A percentile compares a stretch with the other conserved stretches of the same genome.
phyloP scores from a whole-genome alignment of 345 rosid species.

The Rhizophora apiculata region DNA sequence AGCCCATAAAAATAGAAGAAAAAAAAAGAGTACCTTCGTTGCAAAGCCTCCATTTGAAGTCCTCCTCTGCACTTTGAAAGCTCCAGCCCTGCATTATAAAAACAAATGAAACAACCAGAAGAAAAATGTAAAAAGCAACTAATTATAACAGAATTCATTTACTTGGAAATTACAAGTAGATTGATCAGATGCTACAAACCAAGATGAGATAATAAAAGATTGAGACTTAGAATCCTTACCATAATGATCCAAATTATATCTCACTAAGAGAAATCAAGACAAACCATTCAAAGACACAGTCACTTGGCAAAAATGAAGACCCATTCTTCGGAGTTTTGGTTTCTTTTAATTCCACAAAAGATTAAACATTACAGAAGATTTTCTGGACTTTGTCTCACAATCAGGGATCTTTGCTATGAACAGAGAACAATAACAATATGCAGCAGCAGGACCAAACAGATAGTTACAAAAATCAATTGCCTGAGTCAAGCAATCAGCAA shows the following conservation, averaged over 20 bases:
- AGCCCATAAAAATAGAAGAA: not conserved
- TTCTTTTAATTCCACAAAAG: slow-evolving; percentile 14
- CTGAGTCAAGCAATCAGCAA: slow-evolving; percentile 13
- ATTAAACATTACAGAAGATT: slow-evolving; percentile 17
- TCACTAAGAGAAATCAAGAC: slow-evolving; percentile 32
- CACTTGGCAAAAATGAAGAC: slow-evolving; percentile 13
- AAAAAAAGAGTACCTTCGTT: slow-evolving; percentile 47
- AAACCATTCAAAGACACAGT: slow-evolving; percentile 26
- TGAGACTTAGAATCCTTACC: slow-evolving; percentile 30
- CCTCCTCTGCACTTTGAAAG: slow-evolving; percentile 39
- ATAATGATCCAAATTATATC: slow-evolving; percentile 21
- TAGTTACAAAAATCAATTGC: not conserved
- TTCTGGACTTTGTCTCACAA: slow-evolving; percentile 19
- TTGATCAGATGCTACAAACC: not conserved
- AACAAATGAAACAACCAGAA: slow-evolving; percentile 32
- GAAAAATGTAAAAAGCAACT: not conserved
- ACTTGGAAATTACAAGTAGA: not conserved
- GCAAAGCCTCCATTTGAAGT: slow-evolving; percentile 35
- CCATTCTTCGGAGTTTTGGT: slow-evolving; percentile 7
- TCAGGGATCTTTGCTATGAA: slow-evolving; percentile 3
- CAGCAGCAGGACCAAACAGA: slow-evolving; percentile 6
- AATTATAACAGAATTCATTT: slow-evolving; percentile 4
- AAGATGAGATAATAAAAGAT: not conserved
- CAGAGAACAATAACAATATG: slow-evolving; percentile 11
- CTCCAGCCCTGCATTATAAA: slow-evolving; percentile 41